These are phyloP conservation scores for Keithomyces neogunnii DNA, from an alignment of 2,329 filamentous ascomycete genomes.

Conservation along the genomic window DNA sequence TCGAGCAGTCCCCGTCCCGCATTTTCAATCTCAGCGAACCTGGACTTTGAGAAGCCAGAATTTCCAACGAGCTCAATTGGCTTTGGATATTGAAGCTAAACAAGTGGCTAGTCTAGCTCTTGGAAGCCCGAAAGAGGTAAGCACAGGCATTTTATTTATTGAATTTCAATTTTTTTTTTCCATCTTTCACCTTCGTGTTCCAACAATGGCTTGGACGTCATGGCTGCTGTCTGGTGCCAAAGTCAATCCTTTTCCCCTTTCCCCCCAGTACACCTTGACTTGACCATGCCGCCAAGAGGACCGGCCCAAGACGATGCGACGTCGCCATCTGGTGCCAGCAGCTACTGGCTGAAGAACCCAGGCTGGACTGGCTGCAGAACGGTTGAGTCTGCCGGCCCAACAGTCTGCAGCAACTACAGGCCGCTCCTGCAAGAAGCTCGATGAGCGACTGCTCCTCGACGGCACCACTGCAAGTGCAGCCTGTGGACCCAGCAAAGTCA, in stretches of 20 bases:
- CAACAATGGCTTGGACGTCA: neutral
- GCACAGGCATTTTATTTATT: neutral
- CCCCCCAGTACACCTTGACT: no score
- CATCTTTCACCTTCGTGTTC: neutral
- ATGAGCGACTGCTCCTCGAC: no score
- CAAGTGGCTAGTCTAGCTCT: neutral
- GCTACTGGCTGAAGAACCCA: neutral
- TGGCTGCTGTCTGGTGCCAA: neutral
- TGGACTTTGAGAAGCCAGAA: neutral
- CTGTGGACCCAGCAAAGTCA: neutral
- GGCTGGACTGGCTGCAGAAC: no score
- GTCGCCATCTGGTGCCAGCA: neutral
- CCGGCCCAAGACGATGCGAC: neutral
- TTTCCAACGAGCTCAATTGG: conserved; percentile 2
- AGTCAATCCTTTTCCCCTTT: no score
- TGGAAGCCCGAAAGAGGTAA: neutral
- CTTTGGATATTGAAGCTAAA: neutral
- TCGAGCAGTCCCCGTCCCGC: conserved; percentile 3
- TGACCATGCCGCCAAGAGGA: neutral
- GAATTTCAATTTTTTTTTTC: no score
- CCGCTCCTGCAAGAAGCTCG: no score
- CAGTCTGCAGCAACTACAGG: no score
- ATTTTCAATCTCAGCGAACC: neutral
- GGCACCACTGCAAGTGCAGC: neutral
- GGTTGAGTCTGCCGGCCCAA: no score